phyloP scores from a whole-genome alignment of 441 rosid genomes.

The Jatropha podagrica region DNA sequence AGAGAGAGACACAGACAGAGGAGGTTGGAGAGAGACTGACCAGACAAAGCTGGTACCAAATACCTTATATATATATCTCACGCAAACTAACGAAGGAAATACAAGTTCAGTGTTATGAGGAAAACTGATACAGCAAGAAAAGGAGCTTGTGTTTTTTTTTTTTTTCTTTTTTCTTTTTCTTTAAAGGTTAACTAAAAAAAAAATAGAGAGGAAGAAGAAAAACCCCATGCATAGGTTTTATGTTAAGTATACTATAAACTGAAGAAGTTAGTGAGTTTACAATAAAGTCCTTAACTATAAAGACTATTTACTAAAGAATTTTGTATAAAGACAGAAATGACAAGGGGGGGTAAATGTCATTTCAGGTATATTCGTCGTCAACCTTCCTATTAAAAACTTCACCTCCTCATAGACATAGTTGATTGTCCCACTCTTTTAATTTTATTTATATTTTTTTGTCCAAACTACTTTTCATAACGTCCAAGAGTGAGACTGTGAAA shows the following conservation, averaged over 20 bases:
- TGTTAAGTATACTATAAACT: background rate
- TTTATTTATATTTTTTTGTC: no score
- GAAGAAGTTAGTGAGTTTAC: background rate
- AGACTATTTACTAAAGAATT: background rate
- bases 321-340: background rate
- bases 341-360: background rate
- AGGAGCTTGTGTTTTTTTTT: background rate
- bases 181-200: background rate
- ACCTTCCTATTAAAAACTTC: background rate
- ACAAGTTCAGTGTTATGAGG: background rate
- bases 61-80: conserved; percentile 14
- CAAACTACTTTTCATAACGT: background rate
- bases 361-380: background rate
- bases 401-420: background rate
- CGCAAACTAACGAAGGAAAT: conserved; percentile 12
- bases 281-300: background rate
- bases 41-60: conserved; percentile 28
- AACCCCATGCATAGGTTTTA: no score
- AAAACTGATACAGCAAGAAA: conserved; percentile 11
- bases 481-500: background rate
- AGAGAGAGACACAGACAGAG: background rate
- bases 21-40: background rate
- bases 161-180: background rate
- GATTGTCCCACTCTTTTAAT: no score
- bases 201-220: background rate